These are phyloP conservation scores for Botrytis tulipae DNA, from an alignment of 2,329 filamentous ascomycete genomes.

Conservation along the genomic window DNA sequence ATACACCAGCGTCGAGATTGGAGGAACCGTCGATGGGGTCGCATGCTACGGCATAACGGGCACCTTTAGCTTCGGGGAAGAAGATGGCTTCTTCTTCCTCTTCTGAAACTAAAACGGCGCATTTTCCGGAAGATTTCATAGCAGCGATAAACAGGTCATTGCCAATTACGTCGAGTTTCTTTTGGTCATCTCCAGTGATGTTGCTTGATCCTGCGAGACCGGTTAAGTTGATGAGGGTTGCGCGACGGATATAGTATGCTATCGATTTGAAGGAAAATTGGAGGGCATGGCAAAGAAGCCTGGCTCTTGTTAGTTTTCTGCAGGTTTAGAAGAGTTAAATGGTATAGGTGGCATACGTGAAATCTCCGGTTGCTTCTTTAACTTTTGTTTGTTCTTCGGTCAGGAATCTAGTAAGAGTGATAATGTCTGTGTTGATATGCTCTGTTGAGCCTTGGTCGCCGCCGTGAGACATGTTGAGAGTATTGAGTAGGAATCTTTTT, in stretches of 20 bases:
- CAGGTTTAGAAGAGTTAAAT: not conserved
- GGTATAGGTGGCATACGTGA: constrained; percentile 67
- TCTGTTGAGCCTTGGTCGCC: constrained; percentile 51
- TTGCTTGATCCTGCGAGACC: constrained; percentile 94
- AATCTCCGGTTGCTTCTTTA: constrained; percentile 94
- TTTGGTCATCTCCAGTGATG: constrained; percentile 95
- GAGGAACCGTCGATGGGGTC: constrained; percentile 98
- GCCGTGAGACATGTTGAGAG: constrained; percentile 32
- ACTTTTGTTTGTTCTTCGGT: constrained; percentile 95
- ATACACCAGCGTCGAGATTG: constrained; percentile 96
- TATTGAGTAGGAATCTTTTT: constrained; percentile 12
- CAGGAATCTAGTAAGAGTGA: constrained; percentile 92
- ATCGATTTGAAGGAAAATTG: constrained; percentile 99
- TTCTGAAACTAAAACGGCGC: constrained; percentile 91
- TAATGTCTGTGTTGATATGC: constrained; percentile 91
- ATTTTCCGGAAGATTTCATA: constrained; percentile 90
- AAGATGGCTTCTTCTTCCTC: constrained; percentile 92
- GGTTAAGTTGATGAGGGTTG: constrained; percentile 90
- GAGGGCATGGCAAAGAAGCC: constrained; percentile 91
- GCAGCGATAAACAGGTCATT: constrained; percentile 97
- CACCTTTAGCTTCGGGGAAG: constrained; percentile 71
- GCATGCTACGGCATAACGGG: constrained; percentile 93
- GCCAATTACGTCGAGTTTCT: constrained; percentile 98
- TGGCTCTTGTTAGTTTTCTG: constrained; percentile 42
- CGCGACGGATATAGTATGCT: constrained; percentile 97